Percentiles rank a stretch among this genome's conserved stretches.
Evolutionary conservation across 169 alveolate genomes (phyloP).

Genomic region (Plasmodium blacklocki): DNA sequence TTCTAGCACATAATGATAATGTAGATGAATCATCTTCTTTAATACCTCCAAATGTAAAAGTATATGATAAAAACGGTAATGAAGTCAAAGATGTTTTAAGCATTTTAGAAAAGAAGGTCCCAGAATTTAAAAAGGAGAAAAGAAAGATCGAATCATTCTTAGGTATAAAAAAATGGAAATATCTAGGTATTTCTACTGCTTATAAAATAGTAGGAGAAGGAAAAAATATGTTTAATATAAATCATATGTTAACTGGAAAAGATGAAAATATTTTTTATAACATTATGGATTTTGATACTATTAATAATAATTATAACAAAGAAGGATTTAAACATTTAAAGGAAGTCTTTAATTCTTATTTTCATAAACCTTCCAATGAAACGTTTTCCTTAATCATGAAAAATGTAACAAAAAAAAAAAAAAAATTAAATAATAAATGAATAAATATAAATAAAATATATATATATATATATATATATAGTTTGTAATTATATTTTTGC

Average conservation of each 20-base stretch:
- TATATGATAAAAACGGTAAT: conserved; percentile 62
- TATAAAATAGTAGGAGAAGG: conserved; percentile 73
- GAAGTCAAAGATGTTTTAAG: conserved; percentile 62
- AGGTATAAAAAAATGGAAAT: conserved; percentile 71
- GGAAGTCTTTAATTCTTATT: conserved; percentile 66
- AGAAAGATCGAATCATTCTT: conserved; percentile 62
- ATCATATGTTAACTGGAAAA: conserved; percentile 69
- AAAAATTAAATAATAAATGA: not conserved
- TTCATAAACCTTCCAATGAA: conserved; percentile 65
- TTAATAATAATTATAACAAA: conserved; percentile 44
- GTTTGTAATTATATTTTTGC: not conserved
- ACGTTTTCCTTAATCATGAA: conserved; percentile 34
- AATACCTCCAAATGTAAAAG: conserved; percentile 71
- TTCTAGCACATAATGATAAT: conserved; percentile 63
- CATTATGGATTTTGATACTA: conserved; percentile 59
- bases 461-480: conserved; percentile 4
- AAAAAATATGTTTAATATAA: conserved; percentile 67
- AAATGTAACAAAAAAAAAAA: conserved; percentile 47
- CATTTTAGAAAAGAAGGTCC: conserved; percentile 72
- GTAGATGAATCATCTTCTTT: conserved; percentile 18
- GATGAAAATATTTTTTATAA: conserved; percentile 71
- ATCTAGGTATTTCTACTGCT: conserved; percentile 69
- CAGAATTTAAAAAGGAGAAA: conserved; percentile 68
- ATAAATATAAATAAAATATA: not conserved
- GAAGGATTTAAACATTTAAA: conserved; percentile 20